Conservation (phyloP, 1,284 basidiomycete genomes). For the Ceratorhiza oryzae-sativae region DNA sequence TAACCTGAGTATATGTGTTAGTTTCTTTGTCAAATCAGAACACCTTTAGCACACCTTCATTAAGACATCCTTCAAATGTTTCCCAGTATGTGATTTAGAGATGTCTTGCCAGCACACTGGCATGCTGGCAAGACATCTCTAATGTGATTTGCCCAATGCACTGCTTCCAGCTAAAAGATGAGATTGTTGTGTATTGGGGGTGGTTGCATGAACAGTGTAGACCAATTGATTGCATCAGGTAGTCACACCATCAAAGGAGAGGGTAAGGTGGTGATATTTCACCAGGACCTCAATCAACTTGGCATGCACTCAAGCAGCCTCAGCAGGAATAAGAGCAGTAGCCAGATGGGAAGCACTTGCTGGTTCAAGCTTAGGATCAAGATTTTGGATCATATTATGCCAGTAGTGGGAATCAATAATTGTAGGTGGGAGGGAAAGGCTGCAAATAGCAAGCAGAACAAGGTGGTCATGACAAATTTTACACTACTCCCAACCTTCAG, state of each 20-base stretch:
- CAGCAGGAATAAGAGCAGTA: not conserved
- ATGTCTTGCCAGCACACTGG: too few relatives aligned
- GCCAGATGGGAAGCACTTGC: not conserved
- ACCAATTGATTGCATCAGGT: too few relatives aligned
- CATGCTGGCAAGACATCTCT: too few relatives aligned
- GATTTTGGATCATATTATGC: not conserved
- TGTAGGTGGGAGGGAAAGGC: conserved; percentile 12
- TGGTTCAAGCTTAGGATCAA: not conserved
- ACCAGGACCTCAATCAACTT: conserved; percentile 14
- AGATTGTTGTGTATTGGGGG: conserved; percentile 31
- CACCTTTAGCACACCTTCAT: not conserved
- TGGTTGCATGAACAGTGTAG: conserved; percentile 47
- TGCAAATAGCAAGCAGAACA: not conserved
- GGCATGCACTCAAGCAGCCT: conserved; percentile 13
- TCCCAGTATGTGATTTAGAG: conserved; percentile 14
- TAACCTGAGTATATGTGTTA: conserved; percentile 43
- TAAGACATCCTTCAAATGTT: conserved; percentile 1
- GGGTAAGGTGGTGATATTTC: conserved; percentile 8
- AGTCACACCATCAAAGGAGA: conserved; percentile 23
- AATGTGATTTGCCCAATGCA: not conserved
- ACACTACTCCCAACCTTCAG: not conserved
- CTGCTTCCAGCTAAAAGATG: conserved; percentile 46
- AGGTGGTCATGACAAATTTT: not conserved
- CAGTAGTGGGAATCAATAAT: conserved; percentile 3
- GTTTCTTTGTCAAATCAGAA: not conserved